Conservation (phyloP, 2,329 filamentous ascomycete species). For the Metarhizium album region DNA sequence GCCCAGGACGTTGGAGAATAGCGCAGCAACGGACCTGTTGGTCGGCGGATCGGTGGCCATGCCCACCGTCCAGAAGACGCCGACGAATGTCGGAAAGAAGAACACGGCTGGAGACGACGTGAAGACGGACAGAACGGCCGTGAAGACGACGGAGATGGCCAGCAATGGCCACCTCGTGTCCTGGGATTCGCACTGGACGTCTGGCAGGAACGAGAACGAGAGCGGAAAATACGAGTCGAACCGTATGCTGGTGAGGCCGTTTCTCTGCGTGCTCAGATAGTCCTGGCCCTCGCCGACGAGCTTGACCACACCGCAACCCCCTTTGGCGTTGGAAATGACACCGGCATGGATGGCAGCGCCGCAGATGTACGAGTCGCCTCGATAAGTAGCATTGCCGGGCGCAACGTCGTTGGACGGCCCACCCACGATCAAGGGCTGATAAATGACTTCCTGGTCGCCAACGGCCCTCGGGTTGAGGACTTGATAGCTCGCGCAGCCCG, state of each 20-base stretch:
- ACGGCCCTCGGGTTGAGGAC: conserved; percentile 66
- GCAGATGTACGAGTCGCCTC: conserved; percentile 83
- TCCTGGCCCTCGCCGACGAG: conserved; percentile 57
- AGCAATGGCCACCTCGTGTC: conserved; percentile 81
- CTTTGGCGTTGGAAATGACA: conserved; percentile 56
- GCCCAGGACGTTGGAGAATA: conserved; percentile 69
- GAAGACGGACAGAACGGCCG: conserved; percentile 67
- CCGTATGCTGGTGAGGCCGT: conserved; percentile 64
- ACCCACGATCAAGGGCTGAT: conserved; percentile 57
- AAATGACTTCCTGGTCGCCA: conserved; percentile 55
- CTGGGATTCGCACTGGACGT: conserved; percentile 54
- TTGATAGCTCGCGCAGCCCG: conserved; percentile 54
- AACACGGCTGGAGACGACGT: conserved; percentile 69
- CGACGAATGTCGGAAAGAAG: conserved; percentile 73
- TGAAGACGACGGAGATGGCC: conserved; percentile 70
- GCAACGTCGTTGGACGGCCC: conserved; percentile 39
- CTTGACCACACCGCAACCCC: conserved; percentile 73
- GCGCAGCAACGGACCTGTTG: conserved; percentile 51
- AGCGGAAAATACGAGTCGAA: conserved; percentile 89
- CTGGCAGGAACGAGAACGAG: conserved; percentile 64
- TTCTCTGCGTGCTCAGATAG: conserved; percentile 52
- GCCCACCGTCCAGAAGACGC: conserved; percentile 81
- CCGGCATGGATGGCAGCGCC: conserved; percentile 77
- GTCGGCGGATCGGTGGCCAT: conserved; percentile 80
- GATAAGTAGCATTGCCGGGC: conserved; percentile 51